Conservation (phyloP, 768 basidiomycete genomes). For the Pulveroboletus sp. region DNA sequence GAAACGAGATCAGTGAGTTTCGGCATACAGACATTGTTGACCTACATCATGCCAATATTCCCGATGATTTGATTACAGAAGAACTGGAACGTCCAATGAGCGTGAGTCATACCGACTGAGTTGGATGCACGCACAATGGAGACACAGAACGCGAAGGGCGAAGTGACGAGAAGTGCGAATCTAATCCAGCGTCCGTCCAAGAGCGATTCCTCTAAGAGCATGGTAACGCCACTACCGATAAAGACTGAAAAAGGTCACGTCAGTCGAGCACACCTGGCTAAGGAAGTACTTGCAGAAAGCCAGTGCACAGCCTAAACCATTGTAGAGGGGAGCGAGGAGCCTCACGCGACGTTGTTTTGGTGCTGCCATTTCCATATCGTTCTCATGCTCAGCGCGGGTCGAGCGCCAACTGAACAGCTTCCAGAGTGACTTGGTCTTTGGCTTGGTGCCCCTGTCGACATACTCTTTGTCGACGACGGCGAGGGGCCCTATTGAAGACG, state of each 20-base stretch:
- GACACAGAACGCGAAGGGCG: slow-evolving; percentile 72
- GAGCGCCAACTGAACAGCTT: slow-evolving; percentile 43
- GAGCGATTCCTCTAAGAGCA: slow-evolving; percentile 60
- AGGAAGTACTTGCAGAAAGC: slow-evolving; percentile 49
- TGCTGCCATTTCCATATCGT: slow-evolving; percentile 51
- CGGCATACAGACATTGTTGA: neutral
- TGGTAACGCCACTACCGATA: slow-evolving; percentile 53
- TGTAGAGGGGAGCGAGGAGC: slow-evolving; percentile 68
- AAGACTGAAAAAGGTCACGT: slow-evolving; percentile 46
- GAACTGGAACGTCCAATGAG: slow-evolving; percentile 43
- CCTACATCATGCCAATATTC: slow-evolving; percentile 64
- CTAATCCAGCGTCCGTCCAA: slow-evolving; percentile 60
- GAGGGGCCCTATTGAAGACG: slow-evolving; percentile 11
- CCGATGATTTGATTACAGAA: slow-evolving; percentile 65
- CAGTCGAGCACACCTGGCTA: neutral
- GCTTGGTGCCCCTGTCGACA: neutral
- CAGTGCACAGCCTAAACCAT: slow-evolving; percentile 63
- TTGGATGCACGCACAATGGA: slow-evolving; percentile 50
- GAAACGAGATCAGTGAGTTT: neutral
- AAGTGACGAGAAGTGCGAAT: slow-evolving; percentile 60
- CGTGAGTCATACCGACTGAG: neutral
- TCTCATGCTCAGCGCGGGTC: slow-evolving; percentile 32
- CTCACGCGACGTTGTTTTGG: slow-evolving; percentile 44
- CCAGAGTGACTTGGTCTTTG: slow-evolving; percentile 12
- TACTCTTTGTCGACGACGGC: slow-evolving; percentile 3